Conservation (phyloP, 495 filamentous ascomycete genomes). For the Annulohypoxylon bovei region DNA sequence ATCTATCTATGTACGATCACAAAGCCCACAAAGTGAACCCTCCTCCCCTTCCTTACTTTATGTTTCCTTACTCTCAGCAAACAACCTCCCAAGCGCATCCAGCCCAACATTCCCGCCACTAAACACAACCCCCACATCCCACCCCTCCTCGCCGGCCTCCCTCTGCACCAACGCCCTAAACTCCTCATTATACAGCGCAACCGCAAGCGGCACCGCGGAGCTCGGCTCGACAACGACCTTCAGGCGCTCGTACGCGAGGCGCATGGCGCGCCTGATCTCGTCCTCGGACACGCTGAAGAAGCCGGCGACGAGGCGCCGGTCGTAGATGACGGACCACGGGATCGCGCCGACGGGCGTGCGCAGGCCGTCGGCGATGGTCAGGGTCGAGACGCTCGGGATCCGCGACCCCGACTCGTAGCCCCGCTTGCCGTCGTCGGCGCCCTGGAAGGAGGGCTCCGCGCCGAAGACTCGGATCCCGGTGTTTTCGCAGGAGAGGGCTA, state of each 20-base stretch:
- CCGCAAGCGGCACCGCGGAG: conserved; percentile 84
- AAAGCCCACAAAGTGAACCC: background rate
- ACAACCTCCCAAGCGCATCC: conserved; percentile 76
- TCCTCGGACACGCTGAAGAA: conserved; percentile 84
- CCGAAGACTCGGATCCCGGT: conserved; percentile 81
- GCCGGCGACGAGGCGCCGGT: conserved; percentile 72
- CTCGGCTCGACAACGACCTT: conserved; percentile 94
- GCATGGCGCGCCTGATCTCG: conserved; percentile 81
- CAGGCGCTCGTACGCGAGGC: conserved; percentile 84
- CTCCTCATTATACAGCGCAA: conserved; percentile 84
- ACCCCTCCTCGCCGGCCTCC: conserved; percentile 76
- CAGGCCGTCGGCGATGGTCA: conserved; percentile 92
- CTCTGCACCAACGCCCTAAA: conserved; percentile 75
- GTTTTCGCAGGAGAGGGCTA: conserved; percentile 76
- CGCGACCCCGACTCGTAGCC: conserved; percentile 71
- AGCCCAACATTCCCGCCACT: conserved; percentile 92
- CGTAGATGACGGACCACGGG: conserved; percentile 85
- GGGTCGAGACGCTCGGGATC: conserved; percentile 70
- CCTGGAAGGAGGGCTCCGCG: conserved; percentile 87
- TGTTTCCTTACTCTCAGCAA: conserved; percentile 51
- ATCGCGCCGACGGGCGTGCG: conserved; percentile 81
- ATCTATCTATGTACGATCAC: no score
- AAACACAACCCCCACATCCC: conserved; percentile 89
- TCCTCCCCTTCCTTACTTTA: background rate
- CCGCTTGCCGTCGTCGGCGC: conserved; percentile 81